Evolutionary conservation across 192 early-diverging fungal genomes (phyloP), one percentile per base, ranked within the genome.

Genomic region (Coemansia sp.): DNA sequence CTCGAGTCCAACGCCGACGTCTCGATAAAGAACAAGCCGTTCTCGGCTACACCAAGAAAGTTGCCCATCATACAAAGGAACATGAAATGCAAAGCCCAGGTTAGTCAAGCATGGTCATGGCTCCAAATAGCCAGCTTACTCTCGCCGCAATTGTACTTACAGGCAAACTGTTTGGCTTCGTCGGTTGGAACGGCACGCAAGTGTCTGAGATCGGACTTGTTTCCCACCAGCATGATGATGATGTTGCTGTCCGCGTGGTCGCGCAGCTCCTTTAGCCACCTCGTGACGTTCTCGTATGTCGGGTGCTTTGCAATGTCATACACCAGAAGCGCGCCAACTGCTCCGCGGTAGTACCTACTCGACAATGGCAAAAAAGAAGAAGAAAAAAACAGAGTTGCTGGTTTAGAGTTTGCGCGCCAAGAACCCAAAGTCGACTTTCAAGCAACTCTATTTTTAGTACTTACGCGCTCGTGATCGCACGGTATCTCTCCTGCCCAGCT

Each of bases 141-240:
- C 25, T 14, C 16, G 47, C 31, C 42, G 14, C 16, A 56, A 56
- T 18, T 59, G 18, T 25, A 72, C 73, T 75, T 88, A 74, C 77
- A 83, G 23, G 97, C 94, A 89, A 97, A 99, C 68, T 92, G 88
- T 85, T 96, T 97, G 39, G 96, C 95, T 74, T 99, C 97, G 18
- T 98, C 97, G 20, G 95, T 98, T 3, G 95, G 91, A 13, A 99
- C 97, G 10, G 96, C 94, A 48, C 95, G 86, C 64, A 95, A 83
- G 76, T 98, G 95, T 75, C 92, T 87, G 86, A 98, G 85, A 92
- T 99, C 97, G 71, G 89, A 93, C 91, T 99, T 99, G 87, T 99
- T 99, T 60, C 96, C 97, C 16, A 99, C 97, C 61, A 99, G 85
- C 94, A 98, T 98, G 52, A 98, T 97, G 26, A 95, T 93, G 88